These are phyloP conservation scores for Dimocarpus longan DNA, from an alignment of 345 rosid genomes.

Conservation along the genomic window DNA sequence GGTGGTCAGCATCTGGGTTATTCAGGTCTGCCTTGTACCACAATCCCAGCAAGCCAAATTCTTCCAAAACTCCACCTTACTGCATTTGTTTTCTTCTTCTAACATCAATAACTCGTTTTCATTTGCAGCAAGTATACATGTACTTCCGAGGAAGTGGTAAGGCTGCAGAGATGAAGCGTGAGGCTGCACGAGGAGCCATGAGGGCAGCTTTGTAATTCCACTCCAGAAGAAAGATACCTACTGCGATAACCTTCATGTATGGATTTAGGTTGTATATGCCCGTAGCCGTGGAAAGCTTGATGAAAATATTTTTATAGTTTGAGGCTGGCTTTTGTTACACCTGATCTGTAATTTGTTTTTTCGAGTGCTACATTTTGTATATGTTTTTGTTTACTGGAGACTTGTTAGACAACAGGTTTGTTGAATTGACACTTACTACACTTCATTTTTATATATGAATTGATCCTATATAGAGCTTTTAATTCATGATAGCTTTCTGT, in stretches of 20 bases:
- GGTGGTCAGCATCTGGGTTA: constrained; percentile 84
- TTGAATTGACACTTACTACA: constrained; percentile 1
- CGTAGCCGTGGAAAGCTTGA: constrained; percentile 4
- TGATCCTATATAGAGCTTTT: constrained; percentile 7
- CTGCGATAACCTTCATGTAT: not conserved
- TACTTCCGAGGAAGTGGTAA: constrained; percentile 79
- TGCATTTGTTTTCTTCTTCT: not conserved
- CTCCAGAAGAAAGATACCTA: not conserved
- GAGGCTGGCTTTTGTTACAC: constrained; percentile 12
- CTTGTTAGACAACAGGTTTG: not conserved
- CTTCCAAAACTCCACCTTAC: not conserved
- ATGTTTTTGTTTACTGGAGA: constrained; percentile 9
- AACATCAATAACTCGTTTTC: not conserved
- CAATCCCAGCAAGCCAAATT: not conserved
- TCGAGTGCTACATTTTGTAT: constrained; percentile 9
- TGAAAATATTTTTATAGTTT: not conserved
- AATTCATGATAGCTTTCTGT: not conserved
- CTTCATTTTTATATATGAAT: not conserved
- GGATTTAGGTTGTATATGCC: constrained; percentile 18
- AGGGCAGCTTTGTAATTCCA: constrained; percentile 63
- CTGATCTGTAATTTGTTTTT: constrained; percentile 7
- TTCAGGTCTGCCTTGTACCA: constrained; percentile 56
- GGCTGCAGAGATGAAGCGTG: constrained; percentile 60
- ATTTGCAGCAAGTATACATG: constrained; percentile 77
- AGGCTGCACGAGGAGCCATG: constrained; percentile 60